Conservation (phyloP, 2,329 filamentous ascomycete species). For the Cyphellophora europaea region DNA sequence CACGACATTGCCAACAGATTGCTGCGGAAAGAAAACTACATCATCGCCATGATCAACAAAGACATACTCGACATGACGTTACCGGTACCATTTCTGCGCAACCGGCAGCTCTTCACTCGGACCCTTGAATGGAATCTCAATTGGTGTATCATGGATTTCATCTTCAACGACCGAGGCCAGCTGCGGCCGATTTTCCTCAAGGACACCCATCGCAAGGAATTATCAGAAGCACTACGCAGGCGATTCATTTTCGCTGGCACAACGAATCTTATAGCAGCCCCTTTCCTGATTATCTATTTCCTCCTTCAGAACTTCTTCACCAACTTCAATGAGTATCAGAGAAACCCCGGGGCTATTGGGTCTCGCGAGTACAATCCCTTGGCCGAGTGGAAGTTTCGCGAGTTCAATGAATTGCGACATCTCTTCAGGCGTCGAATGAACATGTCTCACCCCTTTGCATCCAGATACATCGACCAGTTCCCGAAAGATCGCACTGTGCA, state of each 20-base stretch:
- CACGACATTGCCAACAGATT: constrained; percentile 94
- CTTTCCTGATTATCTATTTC: constrained; percentile 78
- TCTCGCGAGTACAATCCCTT: constrained; percentile 84
- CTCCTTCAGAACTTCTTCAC: constrained; percentile 86
- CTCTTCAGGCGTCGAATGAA: constrained; percentile 82
- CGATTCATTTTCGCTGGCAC: constrained; percentile 76
- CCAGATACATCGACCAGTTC: constrained; percentile 88
- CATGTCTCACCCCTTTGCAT: constrained; percentile 91
- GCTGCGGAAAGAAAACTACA: constrained; percentile 94
- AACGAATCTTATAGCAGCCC: constrained; percentile 77
- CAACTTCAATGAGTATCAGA: constrained; percentile 96
- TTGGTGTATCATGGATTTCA: constrained; percentile 82
- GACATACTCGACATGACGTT: constrained; percentile 82
- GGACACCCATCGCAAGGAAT: constrained; percentile 64
- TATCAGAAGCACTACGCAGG: constrained; percentile 68
- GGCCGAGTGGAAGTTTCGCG: constrained; percentile 95
- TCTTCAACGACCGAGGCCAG: constrained; percentile 83
- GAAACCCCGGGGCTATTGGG: constrained; percentile 79
- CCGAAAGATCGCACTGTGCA: constrained; percentile 91
- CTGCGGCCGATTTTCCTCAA: constrained; percentile 79
- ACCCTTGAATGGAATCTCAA: constrained; percentile 89
- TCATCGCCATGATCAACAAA: constrained; percentile 96
- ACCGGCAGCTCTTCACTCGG: constrained; percentile 74
- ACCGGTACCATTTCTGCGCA: constrained; percentile 71
- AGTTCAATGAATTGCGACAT: constrained; percentile 94